Conservation (phyloP, 306 rosid species). For the Cucurbita ficifolia region DNA sequence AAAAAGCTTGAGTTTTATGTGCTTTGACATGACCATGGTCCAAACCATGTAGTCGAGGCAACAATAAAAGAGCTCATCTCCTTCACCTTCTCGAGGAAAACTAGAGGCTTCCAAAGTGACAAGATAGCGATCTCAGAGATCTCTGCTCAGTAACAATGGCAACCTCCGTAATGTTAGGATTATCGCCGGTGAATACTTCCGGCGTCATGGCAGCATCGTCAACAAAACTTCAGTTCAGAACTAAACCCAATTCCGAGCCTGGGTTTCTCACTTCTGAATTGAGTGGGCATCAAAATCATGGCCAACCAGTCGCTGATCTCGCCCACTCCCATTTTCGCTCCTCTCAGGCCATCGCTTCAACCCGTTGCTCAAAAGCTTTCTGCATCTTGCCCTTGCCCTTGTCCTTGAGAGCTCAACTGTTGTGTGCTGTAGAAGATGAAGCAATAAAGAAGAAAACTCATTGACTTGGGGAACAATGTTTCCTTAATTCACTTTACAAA, state of each 20-base stretch:
- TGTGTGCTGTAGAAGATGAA: too few species aligned
- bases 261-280: conserved; percentile 54
- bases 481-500: neutral
- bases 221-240: conserved; percentile 1
- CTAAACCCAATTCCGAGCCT: conserved; percentile 22
- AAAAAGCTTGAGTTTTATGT: too few species aligned
- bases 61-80: neutral
- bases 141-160: conserved; percentile 23
- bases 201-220: neutral
- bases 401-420: too few species aligned
- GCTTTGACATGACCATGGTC: too few species aligned
- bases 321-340: conserved; percentile 17
- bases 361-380: conserved; percentile 50
- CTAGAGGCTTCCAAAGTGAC: neutral
- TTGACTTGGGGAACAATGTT: neutral
- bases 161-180: conserved; percentile 19
- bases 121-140: neutral
- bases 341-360: conserved; percentile 21
- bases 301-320: conserved; percentile 12
- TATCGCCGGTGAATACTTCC: conserved; percentile 10
- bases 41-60: too few species aligned
- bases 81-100: neutral
- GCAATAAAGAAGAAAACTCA: neutral
- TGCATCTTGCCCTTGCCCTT: too few species aligned
- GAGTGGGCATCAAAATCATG: conserved; percentile 48